Percentiles rank a stretch among this genome's conserved stretches.
phyloP scores from a whole-genome alignment of 768 basidiomycete species.

The Leccinellum albellum region DNA sequence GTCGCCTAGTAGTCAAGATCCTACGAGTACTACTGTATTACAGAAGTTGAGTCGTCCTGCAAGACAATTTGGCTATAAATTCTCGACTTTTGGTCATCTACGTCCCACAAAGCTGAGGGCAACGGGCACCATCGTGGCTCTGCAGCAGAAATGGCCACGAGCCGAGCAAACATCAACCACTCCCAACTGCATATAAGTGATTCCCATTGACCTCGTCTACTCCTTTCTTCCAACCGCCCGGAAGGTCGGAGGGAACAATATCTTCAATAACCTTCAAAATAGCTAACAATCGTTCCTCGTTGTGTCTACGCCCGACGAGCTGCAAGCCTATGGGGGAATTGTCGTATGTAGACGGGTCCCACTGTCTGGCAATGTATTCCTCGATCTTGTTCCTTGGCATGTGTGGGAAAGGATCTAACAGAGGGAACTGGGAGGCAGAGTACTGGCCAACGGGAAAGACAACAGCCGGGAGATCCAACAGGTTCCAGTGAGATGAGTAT shows the following conservation, averaged over 20 bases:
- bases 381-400: constrained; percentile 36
- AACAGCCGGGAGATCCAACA: constrained; percentile 46
- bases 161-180: constrained; percentile 2
- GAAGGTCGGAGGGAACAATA: constrained; percentile 14
- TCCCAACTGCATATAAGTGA: not conserved
- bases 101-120: constrained; percentile 8
- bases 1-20: not conserved
- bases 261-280: constrained; percentile 40
- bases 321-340: constrained; percentile 46
- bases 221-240: constrained; percentile 6
- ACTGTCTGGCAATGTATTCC: constrained; percentile 34
- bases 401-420: constrained; percentile 9
- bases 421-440: constrained; percentile 22
- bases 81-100: constrained; percentile 5
- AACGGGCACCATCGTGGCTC: not conserved
- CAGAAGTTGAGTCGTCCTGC: not conserved
- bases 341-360: constrained; percentile 40
- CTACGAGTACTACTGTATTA: not conserved
- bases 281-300: constrained; percentile 47
- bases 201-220: constrained; percentile 13
- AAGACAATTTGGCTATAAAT: not conserved
- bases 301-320: constrained; percentile 47
- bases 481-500: constrained; percentile 52
- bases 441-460: constrained; percentile 45
- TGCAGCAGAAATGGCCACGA: constrained; percentile 11